Evolutionary conservation across 345 rosid genomes (phyloP).

Genomic region (Aquilaria yunnanensis): DNA sequence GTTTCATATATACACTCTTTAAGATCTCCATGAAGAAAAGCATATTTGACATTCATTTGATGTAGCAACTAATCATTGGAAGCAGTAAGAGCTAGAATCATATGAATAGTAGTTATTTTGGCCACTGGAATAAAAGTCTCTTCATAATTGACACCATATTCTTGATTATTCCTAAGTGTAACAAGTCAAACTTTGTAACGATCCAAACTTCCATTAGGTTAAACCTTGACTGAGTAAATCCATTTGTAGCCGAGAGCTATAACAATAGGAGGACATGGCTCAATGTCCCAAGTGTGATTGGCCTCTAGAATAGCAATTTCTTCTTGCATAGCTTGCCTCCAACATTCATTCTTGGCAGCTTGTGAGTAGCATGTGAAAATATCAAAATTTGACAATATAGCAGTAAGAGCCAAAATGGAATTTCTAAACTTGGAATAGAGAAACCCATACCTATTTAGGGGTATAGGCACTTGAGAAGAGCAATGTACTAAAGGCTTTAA

Average conservation of each 20-base stretch:
- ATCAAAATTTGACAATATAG: background rate
- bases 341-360: background rate
- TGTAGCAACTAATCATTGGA: background rate
- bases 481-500: background rate
- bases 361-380: background rate
- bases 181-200: background rate
- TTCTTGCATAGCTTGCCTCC: background rate
- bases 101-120: background rate
- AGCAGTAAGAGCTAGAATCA: background rate
- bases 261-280: background rate
- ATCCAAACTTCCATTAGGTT: background rate
- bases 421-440: background rate
- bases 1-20: background rate
- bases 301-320: conserved; percentile 1
- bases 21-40: background rate
- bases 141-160: conserved; percentile 2
- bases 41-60: conserved; percentile 1
- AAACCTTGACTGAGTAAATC: background rate
- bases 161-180: background rate
- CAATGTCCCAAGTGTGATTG: conserved; percentile 1
- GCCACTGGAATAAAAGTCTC: conserved; percentile 4
- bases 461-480: background rate
- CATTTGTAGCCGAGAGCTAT: background rate
- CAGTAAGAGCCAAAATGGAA: background rate
- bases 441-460: background rate